phyloP scores from a whole-genome alignment of 116 monocot species.

The Iris pallida region DNA sequence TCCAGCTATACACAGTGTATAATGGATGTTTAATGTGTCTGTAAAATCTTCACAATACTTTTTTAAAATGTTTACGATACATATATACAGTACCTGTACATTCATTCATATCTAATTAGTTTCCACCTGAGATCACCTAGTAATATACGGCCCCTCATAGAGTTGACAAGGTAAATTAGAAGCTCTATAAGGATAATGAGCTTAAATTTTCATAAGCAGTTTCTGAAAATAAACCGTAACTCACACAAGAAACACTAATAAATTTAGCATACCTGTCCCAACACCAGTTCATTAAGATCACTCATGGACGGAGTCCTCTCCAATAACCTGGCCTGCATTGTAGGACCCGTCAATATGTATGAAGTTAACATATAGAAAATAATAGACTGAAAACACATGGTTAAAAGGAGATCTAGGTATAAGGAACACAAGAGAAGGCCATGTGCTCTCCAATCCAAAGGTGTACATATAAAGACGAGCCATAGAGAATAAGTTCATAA shows the following conservation, averaged over 20 bases:
- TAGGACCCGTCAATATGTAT: slow-evolving; percentile 8
- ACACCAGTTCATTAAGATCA: slow-evolving; percentile 91
- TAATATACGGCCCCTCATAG: not conserved
- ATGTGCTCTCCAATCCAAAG: not conserved
- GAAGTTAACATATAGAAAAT: not conserved
- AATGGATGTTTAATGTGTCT: too few relatives aligned
- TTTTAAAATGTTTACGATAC: too few relatives aligned
- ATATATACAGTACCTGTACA: too few relatives aligned
- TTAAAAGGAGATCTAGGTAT: not conserved
- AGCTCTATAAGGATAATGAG: not conserved
- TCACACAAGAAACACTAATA: not conserved
- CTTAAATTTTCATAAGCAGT: not conserved
- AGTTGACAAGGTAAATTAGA: not conserved
- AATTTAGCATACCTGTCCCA: slow-evolving; percentile 62
- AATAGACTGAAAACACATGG: not conserved
- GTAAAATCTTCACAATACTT: too few relatives aligned
- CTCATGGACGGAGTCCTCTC: slow-evolving; percentile 97
- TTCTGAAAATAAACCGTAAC: not conserved
- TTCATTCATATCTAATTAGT: too few relatives aligned
- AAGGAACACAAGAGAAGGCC: not conserved
- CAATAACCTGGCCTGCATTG: slow-evolving; percentile 70
- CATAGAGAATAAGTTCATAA: too few relatives aligned
- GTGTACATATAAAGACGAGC: too few relatives aligned
- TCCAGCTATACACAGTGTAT: too few relatives aligned
- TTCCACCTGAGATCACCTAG: not conserved